These are phyloP conservation scores for Quercus phellos DNA, from an alignment of 331 rosid genomes.

Conservation along the genomic window DNA sequence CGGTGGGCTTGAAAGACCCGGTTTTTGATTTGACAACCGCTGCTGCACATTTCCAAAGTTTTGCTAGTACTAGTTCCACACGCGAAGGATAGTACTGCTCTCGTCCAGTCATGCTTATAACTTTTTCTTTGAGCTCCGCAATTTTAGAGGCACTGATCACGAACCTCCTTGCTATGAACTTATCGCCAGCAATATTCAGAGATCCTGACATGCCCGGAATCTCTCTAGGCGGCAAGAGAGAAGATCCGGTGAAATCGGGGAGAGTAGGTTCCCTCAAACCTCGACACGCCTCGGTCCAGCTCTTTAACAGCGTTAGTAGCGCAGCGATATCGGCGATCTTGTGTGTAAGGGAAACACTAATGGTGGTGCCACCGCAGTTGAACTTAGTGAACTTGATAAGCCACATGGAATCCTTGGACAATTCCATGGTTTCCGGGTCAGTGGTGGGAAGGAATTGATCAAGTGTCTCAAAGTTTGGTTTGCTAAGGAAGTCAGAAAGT, in stretches of 20 bases:
- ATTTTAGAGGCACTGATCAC: conserved; percentile 9
- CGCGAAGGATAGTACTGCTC: conserved; percentile 26
- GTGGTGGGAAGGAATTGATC: conserved; percentile 1
- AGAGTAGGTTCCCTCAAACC: conserved; percentile 33
- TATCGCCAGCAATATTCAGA: background rate
- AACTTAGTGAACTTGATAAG: background rate
- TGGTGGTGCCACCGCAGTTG: background rate
- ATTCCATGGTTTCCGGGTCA: background rate
- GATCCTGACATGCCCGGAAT: conserved; percentile 4
- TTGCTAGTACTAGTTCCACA: conserved; percentile 36
- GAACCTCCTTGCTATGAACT: background rate
- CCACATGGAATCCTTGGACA: background rate
- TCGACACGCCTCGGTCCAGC: background rate
- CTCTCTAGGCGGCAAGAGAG: background rate
- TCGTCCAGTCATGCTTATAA: background rate
- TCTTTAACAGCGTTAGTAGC: background rate
- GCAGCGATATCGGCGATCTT: background rate
- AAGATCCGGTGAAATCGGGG: conserved; percentile 4
- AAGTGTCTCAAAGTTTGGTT: conserved; percentile 19
- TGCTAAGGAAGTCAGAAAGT: conserved; percentile 27
- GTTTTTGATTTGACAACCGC: background rate
- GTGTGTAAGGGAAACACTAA: background rate
- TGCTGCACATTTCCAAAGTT: conserved; percentile 40
- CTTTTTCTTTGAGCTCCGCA: conserved; percentile 24
- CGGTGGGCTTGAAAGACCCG: conserved; percentile 24